Evolutionary conservation across 2,329 filamentous ascomycete species (phyloP), one percentile per base, ranked within the genome.

Genomic region (Chaetomium sp.): DNA sequence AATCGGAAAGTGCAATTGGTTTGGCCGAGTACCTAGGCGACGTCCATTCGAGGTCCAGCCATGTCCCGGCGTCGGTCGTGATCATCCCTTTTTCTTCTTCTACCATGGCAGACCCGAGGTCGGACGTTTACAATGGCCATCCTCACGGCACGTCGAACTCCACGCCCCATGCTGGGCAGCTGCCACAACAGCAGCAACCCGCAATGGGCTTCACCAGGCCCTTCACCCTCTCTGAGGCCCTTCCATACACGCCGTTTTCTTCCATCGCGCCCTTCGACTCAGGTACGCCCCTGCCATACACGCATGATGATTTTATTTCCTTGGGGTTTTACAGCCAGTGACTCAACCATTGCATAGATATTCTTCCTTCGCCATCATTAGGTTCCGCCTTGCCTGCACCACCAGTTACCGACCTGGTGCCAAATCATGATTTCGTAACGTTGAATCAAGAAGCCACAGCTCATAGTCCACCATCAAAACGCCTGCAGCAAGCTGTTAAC

Each of bases 181-280:
- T 55, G 6, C 48, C 58, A 48, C 12, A 42, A 19, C 55, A 52
- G 35, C 46, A 55, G 6, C 48, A 57, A 48, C 41, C 56, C 49
- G 14, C 47, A 57, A 4, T 41, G n/a, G 56, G 48, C 34, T 71
- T 70, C 54, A 57, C 58, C 14, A 61, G 76, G 53, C 77, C 84
- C 1, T 83, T 85, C 66, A 80, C 80, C 3, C 79, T 94, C 10
- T 80, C 86, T 55, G 87, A 94, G 67, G 88, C 88, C 35, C 76
- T 94, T 46, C 87, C 88, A n/a, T 91, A 85, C 71, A 89, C 88
- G 51, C 89, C 89, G 32, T 86, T 92, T 68, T 88, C 86, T 49
- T 90, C 88, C 3, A 86, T 91, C 49, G 79, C 89, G 52, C 88
- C 89, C 2, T 89, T 92, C 70, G 82, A 87, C 69, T 81, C 87